Conservation (phyloP, 768 basidiomycete species). For the Tulasnella sp. region DNA sequence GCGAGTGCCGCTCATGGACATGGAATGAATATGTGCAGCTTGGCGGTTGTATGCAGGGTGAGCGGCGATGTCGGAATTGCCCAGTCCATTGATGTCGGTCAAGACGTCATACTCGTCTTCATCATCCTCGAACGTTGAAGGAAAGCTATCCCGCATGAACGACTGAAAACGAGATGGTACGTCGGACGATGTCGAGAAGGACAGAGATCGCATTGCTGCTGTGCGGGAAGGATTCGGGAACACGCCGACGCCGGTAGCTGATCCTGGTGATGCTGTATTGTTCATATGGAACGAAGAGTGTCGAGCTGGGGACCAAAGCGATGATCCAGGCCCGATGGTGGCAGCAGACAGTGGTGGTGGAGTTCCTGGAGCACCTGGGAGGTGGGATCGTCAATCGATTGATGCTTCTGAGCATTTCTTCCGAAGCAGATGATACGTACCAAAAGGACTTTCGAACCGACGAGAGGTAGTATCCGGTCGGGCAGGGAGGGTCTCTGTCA, state of each 20-base stretch:
- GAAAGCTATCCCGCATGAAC: constrained; percentile 52
- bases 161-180: constrained; percentile 8
- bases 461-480: neutral
- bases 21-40: constrained; percentile 45
- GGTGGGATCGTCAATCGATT: neutral
- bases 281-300: constrained; percentile 5
- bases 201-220: constrained; percentile 8
- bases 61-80: constrained; percentile 29
- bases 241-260: neutral
- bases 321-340: neutral
- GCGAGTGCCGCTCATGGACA: constrained; percentile 19
- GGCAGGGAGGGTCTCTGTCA: neutral
- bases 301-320: constrained; percentile 5
- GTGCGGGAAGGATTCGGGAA: neutral
- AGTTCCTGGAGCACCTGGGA: constrained; percentile 9
- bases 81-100: constrained; percentile 1
- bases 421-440: neutral
- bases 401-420: neutral
- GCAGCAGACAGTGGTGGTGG: neutral
- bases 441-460: constrained; percentile 7
- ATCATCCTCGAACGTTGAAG: constrained; percentile 73
- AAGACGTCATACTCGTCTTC: constrained; percentile 42
- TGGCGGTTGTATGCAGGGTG: constrained; percentile 32
- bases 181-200: constrained; percentile 38
- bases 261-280: neutral